A percentile compares a stretch with the other conserved stretches of the same genome.
phyloP scores from a whole-genome alignment of 2,329 filamentous ascomycete species.

The Paraphoma chrysanthemicola region DNA sequence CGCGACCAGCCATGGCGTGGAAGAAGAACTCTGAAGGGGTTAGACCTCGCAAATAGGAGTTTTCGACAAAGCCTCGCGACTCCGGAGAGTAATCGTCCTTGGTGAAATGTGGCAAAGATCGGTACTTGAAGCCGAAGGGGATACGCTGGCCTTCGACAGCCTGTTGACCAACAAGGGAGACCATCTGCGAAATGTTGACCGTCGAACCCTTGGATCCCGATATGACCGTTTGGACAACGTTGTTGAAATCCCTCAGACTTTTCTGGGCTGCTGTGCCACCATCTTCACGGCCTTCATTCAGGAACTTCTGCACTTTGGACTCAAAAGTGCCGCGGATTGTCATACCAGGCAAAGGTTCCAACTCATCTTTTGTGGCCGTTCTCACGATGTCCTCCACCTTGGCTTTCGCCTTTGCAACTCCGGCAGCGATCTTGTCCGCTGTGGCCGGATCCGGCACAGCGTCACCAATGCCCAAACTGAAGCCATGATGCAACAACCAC shows the following conservation, averaged over 20 bases:
- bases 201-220: conserved; percentile 98
- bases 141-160: conserved; percentile 99
- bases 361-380: conserved; percentile 80
- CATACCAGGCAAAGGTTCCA: conserved; percentile 97
- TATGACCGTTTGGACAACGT: conserved; percentile 93
- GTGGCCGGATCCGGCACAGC: conserved; percentile 90
- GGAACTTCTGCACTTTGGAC: conserved; percentile 90
- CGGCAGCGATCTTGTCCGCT: conserved; percentile 81
- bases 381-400: conserved; percentile 79
- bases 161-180: conserved; percentile 95
- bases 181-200: conserved; percentile 99
- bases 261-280: conserved; percentile 92
- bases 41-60: conserved; percentile 94
- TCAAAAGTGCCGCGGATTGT: conserved; percentile 98
- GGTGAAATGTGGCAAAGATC: conserved; percentile 95
- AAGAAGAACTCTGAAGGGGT: conserved; percentile 99
- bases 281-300: conserved; percentile 95
- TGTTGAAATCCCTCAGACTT: conserved; percentile 94
- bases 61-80: conserved; percentile 96
- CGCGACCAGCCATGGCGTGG: conserved; percentile 99
- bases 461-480: conserved; percentile 98
- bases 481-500: conserved; percentile 94
- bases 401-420: conserved; percentile 81
- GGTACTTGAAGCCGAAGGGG: conserved; percentile 98
- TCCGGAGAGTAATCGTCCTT: conserved; percentile 99